Evolutionary conservation across 495 filamentous ascomycete species (phyloP), one percentile per base, ranked within the genome.

Genomic region (Xylaria curta): DNA sequence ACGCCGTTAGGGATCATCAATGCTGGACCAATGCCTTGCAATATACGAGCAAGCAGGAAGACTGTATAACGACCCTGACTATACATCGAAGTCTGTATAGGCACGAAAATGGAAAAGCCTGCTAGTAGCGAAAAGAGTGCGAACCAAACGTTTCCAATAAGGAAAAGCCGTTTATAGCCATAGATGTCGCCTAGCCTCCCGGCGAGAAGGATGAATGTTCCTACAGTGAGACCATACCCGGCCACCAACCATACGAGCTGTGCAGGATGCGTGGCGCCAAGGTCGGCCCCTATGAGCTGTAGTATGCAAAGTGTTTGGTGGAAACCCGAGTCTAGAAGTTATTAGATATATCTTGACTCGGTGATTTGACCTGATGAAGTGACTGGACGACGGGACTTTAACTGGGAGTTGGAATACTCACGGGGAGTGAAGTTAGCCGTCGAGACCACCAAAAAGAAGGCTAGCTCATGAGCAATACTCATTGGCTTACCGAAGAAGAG

Each of bases 191-290:
- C 91, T 4, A 92, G 81, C 6, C 91, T 85, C 15, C 91, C 91
- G 4, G 88, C 85, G 7, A 89, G 84, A 13, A 93, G 82, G 60
- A 93, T 91, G 73, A 93, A 92, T 0, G 89, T 91, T n/a, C 91
- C 91, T 7, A 88, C 86, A 0, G 90, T 92, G 19, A 91, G 75
- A n/a, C 84, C 82, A 76, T 88, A 89, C 1, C 83, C 86, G 4
- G 86, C 85, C 58, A 83, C 80, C 66, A 83, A 82, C 87, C 88
- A 89, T 36, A 82, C 84, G 31, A 87, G 77, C 26, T 84, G 76
- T 0, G 81, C 86, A 1, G 83, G 70, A 51, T 76, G 79, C 0
- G 74, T 79, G 42, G 75, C 81, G 42, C 76, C 78, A 53, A 89
- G 85, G 59, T 76, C 80, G 12, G 78, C 74, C 21, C 84, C 84